These are phyloP conservation scores for Penicillium sp. DNA, from an alignment of 2,329 filamentous ascomycete genomes.

Conservation along the genomic window DNA sequence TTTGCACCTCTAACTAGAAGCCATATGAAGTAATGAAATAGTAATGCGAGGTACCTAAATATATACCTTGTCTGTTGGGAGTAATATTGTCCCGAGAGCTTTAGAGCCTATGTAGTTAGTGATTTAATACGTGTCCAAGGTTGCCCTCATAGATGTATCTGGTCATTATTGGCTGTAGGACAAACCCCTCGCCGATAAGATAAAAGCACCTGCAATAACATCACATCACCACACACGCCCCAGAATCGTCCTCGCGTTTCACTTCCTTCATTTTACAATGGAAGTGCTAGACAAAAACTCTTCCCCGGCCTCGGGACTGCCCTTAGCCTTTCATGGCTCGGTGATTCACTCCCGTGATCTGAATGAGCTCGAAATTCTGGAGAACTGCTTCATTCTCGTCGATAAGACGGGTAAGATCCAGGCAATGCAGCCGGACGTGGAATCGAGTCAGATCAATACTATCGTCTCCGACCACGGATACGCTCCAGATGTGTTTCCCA, in stretches of 20 bases:
- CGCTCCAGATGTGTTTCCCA: slow-evolving; percentile 23
- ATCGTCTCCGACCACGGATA: slow-evolving; percentile 25
- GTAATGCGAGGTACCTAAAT: too few relatives aligned
- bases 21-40: too few relatives aligned
- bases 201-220: not conserved
- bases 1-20: too few relatives aligned
- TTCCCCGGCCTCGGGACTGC: slow-evolving; percentile 16
- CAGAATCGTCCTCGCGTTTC: not conserved
- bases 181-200: slow-evolving; percentile 10
- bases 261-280: slow-evolving; percentile 6
- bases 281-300: slow-evolving; percentile 8
- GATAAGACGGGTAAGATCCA: slow-evolving; percentile 30
- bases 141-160: not conserved
- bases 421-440: slow-evolving; percentile 22
- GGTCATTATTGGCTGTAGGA: not conserved
- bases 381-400: slow-evolving; percentile 32
- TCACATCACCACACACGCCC: not conserved
- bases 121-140: too few relatives aligned
- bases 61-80: too few relatives aligned
- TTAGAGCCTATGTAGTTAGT: too few relatives aligned
- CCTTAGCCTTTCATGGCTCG: slow-evolving; percentile 35
- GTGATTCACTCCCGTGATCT: slow-evolving; percentile 29
- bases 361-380: slow-evolving; percentile 28
- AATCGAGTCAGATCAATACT: slow-evolving; percentile 18
- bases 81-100: too few relatives aligned